Evolutionary conservation across 164 flowering plant species (phyloP).

Genomic region (Malania oleifera): DNA sequence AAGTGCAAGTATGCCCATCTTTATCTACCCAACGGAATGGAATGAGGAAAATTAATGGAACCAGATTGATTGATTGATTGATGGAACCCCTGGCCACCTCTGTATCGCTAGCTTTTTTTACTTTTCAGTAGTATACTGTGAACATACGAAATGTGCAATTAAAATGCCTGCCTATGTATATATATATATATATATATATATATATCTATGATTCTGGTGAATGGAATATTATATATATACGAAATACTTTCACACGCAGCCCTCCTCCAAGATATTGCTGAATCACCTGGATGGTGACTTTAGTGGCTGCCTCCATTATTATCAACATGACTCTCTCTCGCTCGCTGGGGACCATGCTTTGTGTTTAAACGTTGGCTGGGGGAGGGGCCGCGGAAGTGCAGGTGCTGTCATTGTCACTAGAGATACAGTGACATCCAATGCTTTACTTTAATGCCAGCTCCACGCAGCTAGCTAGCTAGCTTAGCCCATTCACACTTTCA

Average conservation of each 20-base stretch:
- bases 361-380: conserved; percentile 20
- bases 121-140: too few species aligned
- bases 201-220: too few species aligned
- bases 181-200: too few species aligned
- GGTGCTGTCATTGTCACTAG: conserved; percentile 33
- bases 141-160: conserved; percentile 23
- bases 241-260: background rate
- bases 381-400: conserved; percentile 13
- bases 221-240: too few species aligned
- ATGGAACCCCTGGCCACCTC: too few species aligned
- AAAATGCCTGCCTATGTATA: conserved; percentile 6
- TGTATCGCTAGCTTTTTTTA: too few species aligned
- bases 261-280: conserved; percentile 21
- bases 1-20: too few species aligned
- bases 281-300: conserved; percentile 40
- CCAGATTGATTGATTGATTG: too few species aligned
- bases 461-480: too few species aligned
- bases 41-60: too few species aligned
- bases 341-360: conserved; percentile 23
- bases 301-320: conserved; percentile 18
- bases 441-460: background rate
- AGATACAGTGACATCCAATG: conserved; percentile 15
- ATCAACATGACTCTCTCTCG: conserved; percentile 6
- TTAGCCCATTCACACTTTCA: too few species aligned
- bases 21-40: too few species aligned